These are phyloP conservation scores for Codiaeum variegatum DNA, from an alignment of 441 rosid genomes.

Conservation along the genomic window DNA sequence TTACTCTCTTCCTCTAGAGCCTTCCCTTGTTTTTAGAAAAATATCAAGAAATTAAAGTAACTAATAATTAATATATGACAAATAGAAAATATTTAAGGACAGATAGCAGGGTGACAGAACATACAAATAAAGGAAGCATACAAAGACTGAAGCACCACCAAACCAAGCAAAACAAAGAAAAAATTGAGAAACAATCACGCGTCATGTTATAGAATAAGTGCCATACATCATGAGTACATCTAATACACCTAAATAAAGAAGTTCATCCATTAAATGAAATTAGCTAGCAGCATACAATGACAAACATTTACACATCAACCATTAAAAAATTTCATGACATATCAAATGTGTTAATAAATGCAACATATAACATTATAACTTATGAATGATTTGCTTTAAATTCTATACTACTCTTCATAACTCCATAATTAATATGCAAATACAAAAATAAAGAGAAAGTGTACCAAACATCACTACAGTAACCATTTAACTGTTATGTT, in stretches of 20 bases:
- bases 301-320: not conserved
- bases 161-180: constrained; percentile 91
- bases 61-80: not conserved
- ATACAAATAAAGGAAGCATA: constrained; percentile 93
- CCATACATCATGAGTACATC: constrained; percentile 97
- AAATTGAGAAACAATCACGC: constrained; percentile 77
- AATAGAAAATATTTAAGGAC: constrained; percentile 18
- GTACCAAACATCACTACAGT: not conserved
- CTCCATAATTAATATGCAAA: too few relatives aligned
- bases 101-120: constrained; percentile 25
- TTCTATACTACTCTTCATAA: too few relatives aligned
- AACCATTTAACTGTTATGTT: not conserved
- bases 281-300: not conserved
- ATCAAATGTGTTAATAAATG: too few relatives aligned
- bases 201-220: constrained; percentile 85
- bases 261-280: constrained; percentile 16
- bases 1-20: constrained; percentile 60
- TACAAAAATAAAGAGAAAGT: not conserved
- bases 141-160: constrained; percentile 62
- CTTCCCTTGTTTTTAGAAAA: constrained; percentile 45
- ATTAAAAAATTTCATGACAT: not conserved
- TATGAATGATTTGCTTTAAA: too few relatives aligned
- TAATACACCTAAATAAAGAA: constrained; percentile 62
- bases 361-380: too few relatives aligned
- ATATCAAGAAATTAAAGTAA: constrained; percentile 15